Percentiles rank a stretch among this genome's conserved stretches.
These are phyloP conservation scores for Podospora pseudoanserina DNA, from an alignment of 495 filamentous ascomycete genomes.

Conservation along the genomic window DNA sequence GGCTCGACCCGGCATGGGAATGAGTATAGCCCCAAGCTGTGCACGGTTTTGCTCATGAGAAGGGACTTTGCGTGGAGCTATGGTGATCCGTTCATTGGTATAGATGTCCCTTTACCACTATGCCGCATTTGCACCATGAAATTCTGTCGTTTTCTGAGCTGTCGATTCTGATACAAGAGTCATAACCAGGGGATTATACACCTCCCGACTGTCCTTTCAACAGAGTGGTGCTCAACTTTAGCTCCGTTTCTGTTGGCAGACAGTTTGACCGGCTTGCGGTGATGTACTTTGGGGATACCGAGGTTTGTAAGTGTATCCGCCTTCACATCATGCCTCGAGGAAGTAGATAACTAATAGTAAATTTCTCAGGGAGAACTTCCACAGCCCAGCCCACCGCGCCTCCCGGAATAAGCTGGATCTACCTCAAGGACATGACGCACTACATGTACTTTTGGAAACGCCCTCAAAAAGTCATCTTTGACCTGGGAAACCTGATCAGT, in stretches of 20 bases:
- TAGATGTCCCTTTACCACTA: too few species aligned
- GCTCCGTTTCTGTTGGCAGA: constrained; percentile 65
- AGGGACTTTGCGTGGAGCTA: constrained; percentile 77
- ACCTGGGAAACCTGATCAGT: constrained; percentile 70
- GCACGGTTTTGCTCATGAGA: constrained; percentile 60
- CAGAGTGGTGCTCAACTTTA: constrained; percentile 76
- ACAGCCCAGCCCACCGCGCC: constrained; percentile 73
- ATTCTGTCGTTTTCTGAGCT: too few species aligned
- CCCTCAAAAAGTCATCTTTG: constrained; percentile 75
- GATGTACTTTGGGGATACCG: constrained; percentile 77
- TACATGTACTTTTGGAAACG: constrained; percentile 64
- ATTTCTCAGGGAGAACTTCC: constrained; percentile 58
- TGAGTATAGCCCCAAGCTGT: constrained; percentile 34
- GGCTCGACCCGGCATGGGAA: constrained; percentile 23
- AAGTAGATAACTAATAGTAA: background rate
- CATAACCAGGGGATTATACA: constrained; percentile 54
- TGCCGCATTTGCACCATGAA: too few species aligned
- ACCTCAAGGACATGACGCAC: constrained; percentile 79
- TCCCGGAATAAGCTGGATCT: constrained; percentile 67
- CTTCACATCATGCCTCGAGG: background rate
- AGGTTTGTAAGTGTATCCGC: constrained; percentile 54
- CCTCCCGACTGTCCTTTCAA: constrained; percentile 75
- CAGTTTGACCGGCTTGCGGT: constrained; percentile 79
- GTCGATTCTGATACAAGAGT: background rate
- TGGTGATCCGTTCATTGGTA: constrained; percentile 69